Conservation (phyloP, 2,329 filamentous ascomycete genomes). For the Curvularia spicifera region DNA sequence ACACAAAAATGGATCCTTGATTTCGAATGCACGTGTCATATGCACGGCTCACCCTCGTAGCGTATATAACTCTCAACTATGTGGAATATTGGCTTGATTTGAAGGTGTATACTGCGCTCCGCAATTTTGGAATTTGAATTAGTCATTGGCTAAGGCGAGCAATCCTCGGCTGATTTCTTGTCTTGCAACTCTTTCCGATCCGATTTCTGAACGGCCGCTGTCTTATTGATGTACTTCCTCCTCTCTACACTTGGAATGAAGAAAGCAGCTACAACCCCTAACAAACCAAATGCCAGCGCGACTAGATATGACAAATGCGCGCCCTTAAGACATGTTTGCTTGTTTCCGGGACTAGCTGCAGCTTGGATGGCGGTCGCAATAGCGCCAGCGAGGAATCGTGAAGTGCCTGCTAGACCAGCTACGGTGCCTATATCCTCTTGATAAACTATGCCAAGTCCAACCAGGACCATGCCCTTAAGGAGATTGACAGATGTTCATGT, state of each 20-base stretch:
- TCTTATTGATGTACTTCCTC: constrained; percentile 38
- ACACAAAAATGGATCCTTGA: neutral
- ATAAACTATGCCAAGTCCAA: constrained; percentile 40
- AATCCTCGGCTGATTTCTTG: constrained; percentile 21
- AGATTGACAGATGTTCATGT: constrained; percentile 38
- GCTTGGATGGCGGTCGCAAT: constrained; percentile 34
- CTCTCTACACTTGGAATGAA: constrained; percentile 38
- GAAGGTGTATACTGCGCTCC: neutral
- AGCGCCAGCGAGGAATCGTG: constrained; percentile 37
- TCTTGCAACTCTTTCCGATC: constrained; percentile 33
- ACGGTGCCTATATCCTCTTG: constrained; percentile 43
- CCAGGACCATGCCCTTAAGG: constrained; percentile 39
- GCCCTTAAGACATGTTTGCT: constrained; percentile 37
- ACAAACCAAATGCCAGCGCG: constrained; percentile 40
- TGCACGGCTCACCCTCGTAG: too few relatives aligned
- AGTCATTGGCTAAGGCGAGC: neutral
- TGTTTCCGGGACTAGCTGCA: constrained; percentile 35
- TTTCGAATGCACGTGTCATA: too few relatives aligned
- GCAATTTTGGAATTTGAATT: neutral
- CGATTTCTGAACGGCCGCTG: constrained; percentile 36
- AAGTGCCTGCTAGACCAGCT: constrained; percentile 39
- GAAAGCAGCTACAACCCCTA: constrained; percentile 36
- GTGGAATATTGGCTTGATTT: neutral
- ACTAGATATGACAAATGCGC: constrained; percentile 40
- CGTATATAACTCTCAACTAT: neutral